phyloP scores from a whole-genome alignment of 106 monocot genomes.

The Dioscorea dumetorum region DNA sequence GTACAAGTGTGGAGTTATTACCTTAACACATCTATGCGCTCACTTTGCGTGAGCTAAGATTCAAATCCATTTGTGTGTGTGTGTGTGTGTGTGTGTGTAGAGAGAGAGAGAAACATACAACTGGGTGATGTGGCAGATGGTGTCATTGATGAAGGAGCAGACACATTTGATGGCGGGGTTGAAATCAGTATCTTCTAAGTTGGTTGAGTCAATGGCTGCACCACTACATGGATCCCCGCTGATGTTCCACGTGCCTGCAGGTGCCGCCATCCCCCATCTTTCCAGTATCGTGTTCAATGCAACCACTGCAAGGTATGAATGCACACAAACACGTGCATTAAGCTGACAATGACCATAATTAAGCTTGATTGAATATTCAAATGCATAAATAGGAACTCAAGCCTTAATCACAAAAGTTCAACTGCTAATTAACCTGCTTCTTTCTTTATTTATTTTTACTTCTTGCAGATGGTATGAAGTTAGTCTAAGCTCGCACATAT shows the following conservation, averaged over 20 bases:
- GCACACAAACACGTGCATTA: too few species aligned
- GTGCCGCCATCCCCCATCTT: conserved; percentile 23
- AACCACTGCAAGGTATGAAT: conserved; percentile 7
- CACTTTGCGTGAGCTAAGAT: too few species aligned
- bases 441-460: too few species aligned
- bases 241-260: conserved; percentile 24
- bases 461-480: too few species aligned
- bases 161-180: conserved; percentile 56
- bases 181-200: conserved; percentile 11
- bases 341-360: neutral
- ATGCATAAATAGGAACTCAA: neutral
- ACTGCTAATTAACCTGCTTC: too few species aligned
- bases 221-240: conserved; percentile 43
- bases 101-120: conserved; percentile 21
- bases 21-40: too few species aligned
- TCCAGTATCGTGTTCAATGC: conserved; percentile 37
- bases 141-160: conserved; percentile 23
- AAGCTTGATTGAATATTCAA: neutral
- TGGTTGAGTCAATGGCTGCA: conserved; percentile 26
- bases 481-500: too few species aligned
- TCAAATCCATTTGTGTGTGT: too few species aligned
- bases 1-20: too few species aligned
- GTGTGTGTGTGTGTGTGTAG: neutral
- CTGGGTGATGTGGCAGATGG: conserved; percentile 43
- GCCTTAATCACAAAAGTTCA: neutral